phyloP scores from a whole-genome alignment of 2,329 filamentous ascomycete genomes.

The Verticillium alfalfae region DNA sequence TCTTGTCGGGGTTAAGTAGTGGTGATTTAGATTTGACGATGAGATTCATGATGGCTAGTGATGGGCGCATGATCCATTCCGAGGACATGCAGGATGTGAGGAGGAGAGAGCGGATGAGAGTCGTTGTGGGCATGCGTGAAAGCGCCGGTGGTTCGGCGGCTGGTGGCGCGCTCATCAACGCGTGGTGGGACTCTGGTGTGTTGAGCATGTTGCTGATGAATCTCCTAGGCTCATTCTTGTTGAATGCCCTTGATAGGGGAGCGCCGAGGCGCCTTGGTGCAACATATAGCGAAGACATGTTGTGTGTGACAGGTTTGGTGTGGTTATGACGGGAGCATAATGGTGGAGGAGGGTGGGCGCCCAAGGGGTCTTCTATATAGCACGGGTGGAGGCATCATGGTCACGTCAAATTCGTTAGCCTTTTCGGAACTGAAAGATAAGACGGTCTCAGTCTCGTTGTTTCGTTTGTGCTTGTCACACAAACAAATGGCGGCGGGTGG shows the following conservation, averaged over 20 bases:
- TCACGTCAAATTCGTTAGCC: not conserved
- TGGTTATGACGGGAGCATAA: not conserved
- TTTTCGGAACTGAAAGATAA: not conserved
- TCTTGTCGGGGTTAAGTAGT: conserved; percentile 39
- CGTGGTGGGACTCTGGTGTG: not conserved
- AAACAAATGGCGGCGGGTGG: not conserved
- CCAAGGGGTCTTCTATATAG: not conserved
- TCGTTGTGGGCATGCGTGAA: conserved; percentile 13
- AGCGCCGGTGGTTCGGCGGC: conserved; percentile 2
- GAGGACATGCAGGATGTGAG: conserved; percentile 21
- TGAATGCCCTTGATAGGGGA: not conserved
- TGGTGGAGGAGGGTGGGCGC: not conserved
- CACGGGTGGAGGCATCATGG: not conserved
- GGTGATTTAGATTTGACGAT: conserved; percentile 13
- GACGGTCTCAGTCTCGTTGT: not conserved
- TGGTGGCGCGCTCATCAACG: not conserved
- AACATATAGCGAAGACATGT: not conserved
- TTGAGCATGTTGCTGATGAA: not conserved
- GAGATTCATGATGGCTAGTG: conserved; percentile 15
- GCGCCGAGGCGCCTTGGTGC: not conserved
- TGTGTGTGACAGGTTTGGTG: not conserved
- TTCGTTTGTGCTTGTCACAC: not conserved
- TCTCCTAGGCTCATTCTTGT: not conserved
- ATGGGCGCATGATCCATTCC: conserved; percentile 15
- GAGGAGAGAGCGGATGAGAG: conserved; percentile 16